These are phyloP conservation scores for Rhytidhysteron rufulum DNA, from an alignment of 2,329 filamentous ascomycete species.

Conservation along the genomic window DNA sequence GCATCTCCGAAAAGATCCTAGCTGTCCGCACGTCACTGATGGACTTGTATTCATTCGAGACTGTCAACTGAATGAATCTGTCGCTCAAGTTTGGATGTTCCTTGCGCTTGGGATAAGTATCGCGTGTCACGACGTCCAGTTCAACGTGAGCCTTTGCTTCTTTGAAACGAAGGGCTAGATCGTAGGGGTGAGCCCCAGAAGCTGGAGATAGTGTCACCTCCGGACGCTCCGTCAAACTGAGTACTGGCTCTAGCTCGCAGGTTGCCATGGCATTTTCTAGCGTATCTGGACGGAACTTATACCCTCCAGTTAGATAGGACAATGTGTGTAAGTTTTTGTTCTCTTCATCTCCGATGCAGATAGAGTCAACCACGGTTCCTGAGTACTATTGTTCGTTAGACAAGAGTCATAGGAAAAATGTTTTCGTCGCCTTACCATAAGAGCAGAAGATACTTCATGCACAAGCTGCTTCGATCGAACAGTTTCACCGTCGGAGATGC, in stretches of 20 bases:
- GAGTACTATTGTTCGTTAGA: no score
- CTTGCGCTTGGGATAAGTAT: slow-evolving; percentile 29
- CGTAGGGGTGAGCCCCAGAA: neutral
- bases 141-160: slow-evolving; percentile 2
- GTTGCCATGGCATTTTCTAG: slow-evolving; percentile 34
- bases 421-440: slow-evolving; percentile 19
- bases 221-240: slow-evolving; percentile 32
- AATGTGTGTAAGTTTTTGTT: slow-evolving; percentile 25
- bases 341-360: slow-evolving; percentile 26
- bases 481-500: slow-evolving; percentile 35
- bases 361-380: slow-evolving; percentile 33
- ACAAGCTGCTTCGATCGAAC: slow-evolving; percentile 24
- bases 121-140: slow-evolving; percentile 21
- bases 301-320: slow-evolving; percentile 31
- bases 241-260: slow-evolving; percentile 36
- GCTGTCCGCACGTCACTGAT: slow-evolving; percentile 18
- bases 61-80: slow-evolving; percentile 21
- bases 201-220: slow-evolving; percentile 7
- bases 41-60: slow-evolving; percentile 3
- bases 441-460: slow-evolving; percentile 16
- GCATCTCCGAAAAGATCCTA: slow-evolving; percentile 31
- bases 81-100: slow-evolving; percentile 29
- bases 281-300: slow-evolving; percentile 31
- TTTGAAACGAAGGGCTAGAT: slow-evolving; percentile 10
- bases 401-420: no score